Base-by-base conservation (phyloP, 2,329 filamentous ascomycete genomes). In the Furcasterigmium sp. region DNA sequence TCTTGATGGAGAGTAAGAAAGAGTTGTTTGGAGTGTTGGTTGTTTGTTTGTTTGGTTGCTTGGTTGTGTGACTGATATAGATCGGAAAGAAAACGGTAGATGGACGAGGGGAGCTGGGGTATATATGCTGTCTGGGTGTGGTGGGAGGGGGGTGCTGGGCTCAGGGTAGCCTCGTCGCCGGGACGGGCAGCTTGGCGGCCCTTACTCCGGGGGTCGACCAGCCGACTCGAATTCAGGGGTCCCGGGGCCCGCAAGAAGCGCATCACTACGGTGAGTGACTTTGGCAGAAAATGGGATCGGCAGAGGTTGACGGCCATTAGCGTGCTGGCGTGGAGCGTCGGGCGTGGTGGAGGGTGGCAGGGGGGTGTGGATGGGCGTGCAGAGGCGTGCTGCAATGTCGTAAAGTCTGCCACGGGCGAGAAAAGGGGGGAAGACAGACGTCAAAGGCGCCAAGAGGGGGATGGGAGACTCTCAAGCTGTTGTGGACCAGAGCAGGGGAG, bases 221-320 rank as follows among this genome's bases (percentile, higher is more conserved):
- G 11, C 32, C 7, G 7, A 26, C 23, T n/a, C 11, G 32, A 35
- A 35, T 35, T 17, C 32, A 35, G 32, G 32, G 32, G 32, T 35
- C 32, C 15, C 13, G 7, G 9, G n/a, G 32, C 15, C 32, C 32
- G 23, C 23, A 26, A 26, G 23, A 11, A 7, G 23, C 7, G 23
- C 23, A n/a, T n/a, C n/a, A n/a, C n/a, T n/a, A n/a, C n/a, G n/a
- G n/a, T n/a, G n/a, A n/a, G n/a, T n/a, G n/a, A n/a, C n/a, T n/a
- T n/a, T n/a, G n/a, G n/a, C 32, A 35, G 32, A 17, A 35, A 35
- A 17, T 49, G 39, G 15, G 48, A 50, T 50, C 48, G 39, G 44
- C 48, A 39, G 48, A 46, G 48, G 45, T 46, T 34, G 48, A 50
- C 44, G 42, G 41, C 26, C 41, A 41, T 44, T 48, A 49, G 46